Percentiles rank a stretch among this genome's conserved stretches.
Conservation (phyloP, 2,329 filamentous ascomycete genomes). For the Penicillium sp. region DNA sequence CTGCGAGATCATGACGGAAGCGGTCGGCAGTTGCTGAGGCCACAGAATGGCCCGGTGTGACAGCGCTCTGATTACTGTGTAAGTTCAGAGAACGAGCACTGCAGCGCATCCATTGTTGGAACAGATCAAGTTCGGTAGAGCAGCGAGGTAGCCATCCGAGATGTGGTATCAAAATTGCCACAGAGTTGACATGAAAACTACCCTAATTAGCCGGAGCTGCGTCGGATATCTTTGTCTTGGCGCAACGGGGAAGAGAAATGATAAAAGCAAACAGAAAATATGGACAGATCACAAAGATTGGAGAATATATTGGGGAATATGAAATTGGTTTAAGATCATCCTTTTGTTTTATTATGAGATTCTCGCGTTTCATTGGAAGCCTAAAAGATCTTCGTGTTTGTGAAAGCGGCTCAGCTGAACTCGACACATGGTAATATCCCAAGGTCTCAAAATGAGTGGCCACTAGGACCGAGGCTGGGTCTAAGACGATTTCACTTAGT, state of each 20-base stretch:
- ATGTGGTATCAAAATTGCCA: background rate
- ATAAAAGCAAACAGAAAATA: background rate
- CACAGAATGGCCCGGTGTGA: conserved; percentile 17
- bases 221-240: conserved; percentile 7
- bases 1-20: conserved; percentile 30
- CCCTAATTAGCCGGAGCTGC: conserved; percentile 1
- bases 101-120: conserved; percentile 37
- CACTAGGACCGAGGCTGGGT: conserved; percentile 2
- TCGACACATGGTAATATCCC: conserved; percentile 8
- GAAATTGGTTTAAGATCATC: background rate
- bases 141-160: conserved; percentile 10
- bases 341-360: background rate
- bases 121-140: conserved; percentile 14
- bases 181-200: background rate
- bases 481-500: background rate
- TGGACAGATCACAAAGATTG: conserved; percentile 10
- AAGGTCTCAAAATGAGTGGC: background rate
- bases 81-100: conserved; percentile 27
- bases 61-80: conserved; percentile 31
- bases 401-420: conserved; percentile 12
- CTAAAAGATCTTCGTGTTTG: conserved; percentile 2
- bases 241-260: background rate
- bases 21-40: conserved; percentile 10
- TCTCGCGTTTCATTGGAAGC: conserved; percentile 6
- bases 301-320: background rate